Evolutionary conservation across 2,329 filamentous ascomycete species (phyloP), one percentile per base, ranked within the genome.

Genomic region (Penicillium italicum): DNA sequence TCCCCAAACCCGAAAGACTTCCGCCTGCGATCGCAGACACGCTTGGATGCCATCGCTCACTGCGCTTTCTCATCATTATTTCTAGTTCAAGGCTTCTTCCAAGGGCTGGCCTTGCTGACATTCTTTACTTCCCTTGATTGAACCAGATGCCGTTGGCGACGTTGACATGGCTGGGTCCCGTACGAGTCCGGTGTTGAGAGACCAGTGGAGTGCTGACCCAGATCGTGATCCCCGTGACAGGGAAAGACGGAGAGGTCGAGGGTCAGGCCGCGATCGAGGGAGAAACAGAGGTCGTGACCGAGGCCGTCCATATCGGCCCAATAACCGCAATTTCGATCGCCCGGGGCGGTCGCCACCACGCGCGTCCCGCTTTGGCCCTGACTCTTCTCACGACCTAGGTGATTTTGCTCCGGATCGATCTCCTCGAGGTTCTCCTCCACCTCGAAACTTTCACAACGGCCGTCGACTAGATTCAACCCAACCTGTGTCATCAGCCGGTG

Each of bases 161-260:
- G 66, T 67, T 69, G 74, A 75, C 72, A 80, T 80, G 77, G 77
- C 77, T 74, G 75, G 74, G 70, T 76, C 76, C 69, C 74, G 71
- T 72, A 73, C 72, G 72, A 78, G 75, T 73, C 76, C 76, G 69
- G 73, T 74, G 68, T 73, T 79, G 75, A 80, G 73, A 76, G 74
- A 79, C 69, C 71, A 78, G 72, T 77, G 77, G 77, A 78, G 74
- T 72, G 72, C 69, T 67, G 69, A 76, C 68, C 71, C 70, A 64
- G 72, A 77, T 60, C 66, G 69, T 67, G 70, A 75, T 59, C 65
- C 65, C 56, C 69, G 62, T 66, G 69, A 72, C 48, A 67, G 64
- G 59, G 67, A 72, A 53, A 64, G 62, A 57, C 69, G 67, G 58
- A 67, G 70, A 76, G 68, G 75, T 77, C 78, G 62, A 74, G 75